Percentiles rank a stretch among this genome's conserved stretches.
These are phyloP conservation scores for Neopestalotiopsis clavispora DNA, from an alignment of 2,329 filamentous ascomycete species.

Conservation along the genomic window DNA sequence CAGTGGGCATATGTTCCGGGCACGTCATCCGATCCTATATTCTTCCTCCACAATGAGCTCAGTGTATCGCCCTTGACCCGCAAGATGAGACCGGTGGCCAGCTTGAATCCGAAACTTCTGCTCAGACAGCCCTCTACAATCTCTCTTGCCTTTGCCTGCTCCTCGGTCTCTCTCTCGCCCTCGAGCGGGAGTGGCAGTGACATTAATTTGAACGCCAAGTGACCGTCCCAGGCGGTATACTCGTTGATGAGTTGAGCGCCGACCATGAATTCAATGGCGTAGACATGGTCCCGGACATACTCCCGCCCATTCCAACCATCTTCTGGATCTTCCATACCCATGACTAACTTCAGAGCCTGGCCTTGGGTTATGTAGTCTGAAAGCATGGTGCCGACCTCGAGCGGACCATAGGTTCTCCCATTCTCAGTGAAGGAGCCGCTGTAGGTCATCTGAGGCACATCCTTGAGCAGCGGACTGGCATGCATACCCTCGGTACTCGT, in stretches of 20 bases:
- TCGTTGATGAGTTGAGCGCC: conserved; percentile 58
- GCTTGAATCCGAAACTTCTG: conserved; percentile 58
- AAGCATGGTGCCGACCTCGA: conserved; percentile 47
- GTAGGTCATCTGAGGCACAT: conserved; percentile 44
- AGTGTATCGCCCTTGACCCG: conserved; percentile 54
- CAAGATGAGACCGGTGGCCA: conserved; percentile 59
- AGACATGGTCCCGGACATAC: conserved; percentile 54
- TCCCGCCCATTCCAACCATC: conserved; percentile 58
- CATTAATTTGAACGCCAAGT: conserved; percentile 54
- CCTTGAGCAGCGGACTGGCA: conserved; percentile 49
- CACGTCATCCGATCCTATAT: conserved; percentile 52
- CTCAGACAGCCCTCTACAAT: conserved; percentile 57
- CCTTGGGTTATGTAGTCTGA: conserved; percentile 64
- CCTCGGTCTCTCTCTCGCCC: conserved; percentile 45
- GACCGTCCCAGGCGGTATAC: conserved; percentile 55
- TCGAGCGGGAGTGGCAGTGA: conserved; percentile 43
- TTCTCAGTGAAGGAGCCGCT: conserved; percentile 21
- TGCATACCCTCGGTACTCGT: conserved; percentile 57
- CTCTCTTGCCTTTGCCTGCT: conserved; percentile 52
- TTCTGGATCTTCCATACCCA: conserved; percentile 55
- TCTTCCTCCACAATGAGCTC: conserved; percentile 56
- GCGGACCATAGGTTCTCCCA: conserved; percentile 21
- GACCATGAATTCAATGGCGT: conserved; percentile 53
- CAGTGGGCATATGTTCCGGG: conserved; percentile 59
- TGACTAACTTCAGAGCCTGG: conserved; percentile 55